These are phyloP conservation scores for Trichoderma citrinoviride DNA, from an alignment of 2,329 filamentous ascomycete species.

Conservation along the genomic window DNA sequence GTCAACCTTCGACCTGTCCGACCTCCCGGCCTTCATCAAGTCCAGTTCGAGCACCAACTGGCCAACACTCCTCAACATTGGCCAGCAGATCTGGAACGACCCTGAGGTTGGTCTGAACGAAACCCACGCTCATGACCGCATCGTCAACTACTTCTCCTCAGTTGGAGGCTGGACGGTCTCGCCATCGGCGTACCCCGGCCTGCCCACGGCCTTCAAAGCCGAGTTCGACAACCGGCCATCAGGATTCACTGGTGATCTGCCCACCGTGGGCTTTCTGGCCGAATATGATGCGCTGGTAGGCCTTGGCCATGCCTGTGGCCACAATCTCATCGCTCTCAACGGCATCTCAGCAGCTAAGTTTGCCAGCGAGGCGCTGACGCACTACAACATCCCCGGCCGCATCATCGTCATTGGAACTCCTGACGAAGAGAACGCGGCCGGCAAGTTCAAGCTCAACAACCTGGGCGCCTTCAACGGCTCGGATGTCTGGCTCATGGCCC, in stretches of 20 bases:
- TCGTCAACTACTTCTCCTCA: conserved; percentile 23
- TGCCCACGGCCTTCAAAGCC: conserved; percentile 23
- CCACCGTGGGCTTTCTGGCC: conserved; percentile 23
- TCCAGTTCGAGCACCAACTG: conserved; percentile 13
- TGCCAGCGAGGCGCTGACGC: conserved; percentile 19
- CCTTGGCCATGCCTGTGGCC: conserved; percentile 25
- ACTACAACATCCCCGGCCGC: conserved; percentile 23
- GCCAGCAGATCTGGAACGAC: conserved; percentile 22
- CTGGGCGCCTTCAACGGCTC: conserved; percentile 22
- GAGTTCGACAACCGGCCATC: conserved; percentile 21
- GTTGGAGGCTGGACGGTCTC: conserved; percentile 21
- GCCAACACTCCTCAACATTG: conserved; percentile 22
- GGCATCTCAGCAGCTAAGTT: conserved; percentile 23
- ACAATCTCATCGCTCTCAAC: conserved; percentile 25
- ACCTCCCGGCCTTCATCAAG: conserved; percentile 15
- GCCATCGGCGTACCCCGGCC: conserved; percentile 13
- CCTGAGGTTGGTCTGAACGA: conserved; percentile 24
- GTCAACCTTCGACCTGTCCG: background rate
- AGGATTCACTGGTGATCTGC: conserved; percentile 8
- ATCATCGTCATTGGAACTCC: conserved; percentile 22
- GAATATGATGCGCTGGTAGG: conserved; percentile 25
- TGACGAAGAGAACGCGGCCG: conserved; percentile 26
- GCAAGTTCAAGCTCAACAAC: conserved; percentile 24
- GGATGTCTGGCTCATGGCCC: conserved; percentile 26
- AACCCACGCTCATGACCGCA: conserved; percentile 23